Evolutionary conservation across 192 early-diverging fungal genomes (phyloP).

Genomic region (Rhizoclosmatium sp.): DNA sequence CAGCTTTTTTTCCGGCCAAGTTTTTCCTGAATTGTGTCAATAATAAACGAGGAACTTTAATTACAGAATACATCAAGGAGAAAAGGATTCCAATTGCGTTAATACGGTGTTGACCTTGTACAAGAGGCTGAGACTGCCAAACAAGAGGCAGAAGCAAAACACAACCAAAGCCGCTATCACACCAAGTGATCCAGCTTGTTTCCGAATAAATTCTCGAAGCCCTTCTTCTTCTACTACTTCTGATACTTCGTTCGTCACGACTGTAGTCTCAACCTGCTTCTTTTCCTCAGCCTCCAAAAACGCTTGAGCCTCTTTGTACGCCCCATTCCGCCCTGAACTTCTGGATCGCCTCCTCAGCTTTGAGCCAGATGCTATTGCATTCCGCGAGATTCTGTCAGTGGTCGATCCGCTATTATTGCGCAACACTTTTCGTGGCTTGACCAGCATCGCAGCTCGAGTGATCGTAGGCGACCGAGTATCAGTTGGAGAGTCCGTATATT

Average conservation of each 20-base stretch:
- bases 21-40: background rate
- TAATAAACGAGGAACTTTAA: background rate
- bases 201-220: background rate
- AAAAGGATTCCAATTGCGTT: slow-evolving; percentile 7
- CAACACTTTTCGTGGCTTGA: too few species aligned
- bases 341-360: slow-evolving; percentile 4
- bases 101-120: slow-evolving; percentile 13
- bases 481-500: too few species aligned
- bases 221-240: background rate
- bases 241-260: background rate
- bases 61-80: background rate
- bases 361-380: background rate
- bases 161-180: slow-evolving; percentile 3
- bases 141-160: slow-evolving; percentile 16
- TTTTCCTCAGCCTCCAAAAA: background rate
- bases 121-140: slow-evolving; percentile 6
- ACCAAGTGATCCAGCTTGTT: background rate
- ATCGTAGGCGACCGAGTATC: too few species aligned
- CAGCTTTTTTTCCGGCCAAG: background rate
- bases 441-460: too few species aligned
- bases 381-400: too few species aligned
- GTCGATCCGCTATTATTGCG: too few species aligned
- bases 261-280: background rate
- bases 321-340: background rate
- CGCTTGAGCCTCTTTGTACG: background rate